These are phyloP conservation scores for Paraleonurus japonicus DNA, from an alignment of 257 asterid species.

Conservation along the genomic window DNA sequence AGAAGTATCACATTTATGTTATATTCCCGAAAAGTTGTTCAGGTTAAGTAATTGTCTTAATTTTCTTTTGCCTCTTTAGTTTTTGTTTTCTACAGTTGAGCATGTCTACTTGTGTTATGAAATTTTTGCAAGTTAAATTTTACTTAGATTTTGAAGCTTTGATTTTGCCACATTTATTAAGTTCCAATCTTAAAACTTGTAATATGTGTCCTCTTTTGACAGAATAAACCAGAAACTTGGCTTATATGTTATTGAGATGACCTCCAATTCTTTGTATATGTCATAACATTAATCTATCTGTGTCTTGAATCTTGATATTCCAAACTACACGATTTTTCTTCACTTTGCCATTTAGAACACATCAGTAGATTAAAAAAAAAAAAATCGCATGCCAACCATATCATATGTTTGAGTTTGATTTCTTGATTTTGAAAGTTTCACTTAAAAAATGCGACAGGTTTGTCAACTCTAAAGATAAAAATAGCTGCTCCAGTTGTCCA, in stretches of 20 bases:
- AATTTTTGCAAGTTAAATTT: not conserved
- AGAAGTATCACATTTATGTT: not conserved
- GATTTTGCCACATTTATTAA: conserved; percentile 1
- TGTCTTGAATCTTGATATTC: not conserved
- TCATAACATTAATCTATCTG: not conserved
- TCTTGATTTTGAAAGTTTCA: not conserved
- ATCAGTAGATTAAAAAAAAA: not conserved
- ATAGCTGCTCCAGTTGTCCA: not conserved
- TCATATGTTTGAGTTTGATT: not conserved
- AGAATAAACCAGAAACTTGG: not conserved
- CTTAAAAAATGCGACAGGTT: not conserved
- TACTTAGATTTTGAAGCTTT: not conserved
- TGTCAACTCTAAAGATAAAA: not conserved
- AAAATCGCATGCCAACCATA: not conserved
- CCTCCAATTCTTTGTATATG: not conserved
- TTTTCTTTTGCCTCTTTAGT: not conserved
- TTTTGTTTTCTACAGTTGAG: not conserved
- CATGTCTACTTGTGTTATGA: not conserved
- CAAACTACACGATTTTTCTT: not conserved
- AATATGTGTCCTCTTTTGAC: not conserved
- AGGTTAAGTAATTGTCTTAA: not conserved
- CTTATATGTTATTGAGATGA: not conserved
- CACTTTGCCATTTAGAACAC: not conserved
- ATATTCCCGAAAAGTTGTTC: not conserved
- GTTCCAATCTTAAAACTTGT: not conserved